Evolutionary conservation across 352 stramenopile genomes (phyloP), one percentile per base, ranked within the genome.

Genomic region (Pythium angustatum): DNA sequence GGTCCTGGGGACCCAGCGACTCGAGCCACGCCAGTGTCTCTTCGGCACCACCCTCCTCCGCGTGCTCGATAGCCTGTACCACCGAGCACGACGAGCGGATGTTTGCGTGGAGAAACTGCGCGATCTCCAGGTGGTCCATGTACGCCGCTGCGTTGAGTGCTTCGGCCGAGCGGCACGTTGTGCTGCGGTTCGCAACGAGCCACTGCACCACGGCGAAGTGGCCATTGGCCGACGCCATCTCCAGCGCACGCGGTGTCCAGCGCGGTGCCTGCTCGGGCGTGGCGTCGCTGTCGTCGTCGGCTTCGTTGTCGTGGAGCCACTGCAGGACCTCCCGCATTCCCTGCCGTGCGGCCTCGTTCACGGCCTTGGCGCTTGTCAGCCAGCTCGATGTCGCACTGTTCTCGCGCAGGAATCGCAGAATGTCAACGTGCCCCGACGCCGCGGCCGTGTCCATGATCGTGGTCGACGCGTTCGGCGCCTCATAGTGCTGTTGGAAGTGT

Each of bases 81-180:
- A 90, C 59, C 6, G 68, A 75, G 63, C 81, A 90, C 55, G 66
- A 82, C 10, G 66, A 53, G 41, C 76, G 79, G 26, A 82, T 61
- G 36, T 78, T 53, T 10, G 63, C 40, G 61, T 83, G 78, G 6
- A 90, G 68, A 28, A 83, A 85, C 56, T 78, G 77, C 21, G 61
- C 76, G 41, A 90, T 63, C 41, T 83, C 77, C 24, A 88, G 21
- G 60, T 90, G 79, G 59, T 90, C 81, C 81, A 90, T 90, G 67
- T 90, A 90, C 58, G 69, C 73, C 1, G 81, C 81, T 8, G 79
- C 79, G 53, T 88, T 90, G 53, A 90, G 78, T 12, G 77, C 79
- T 28, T 90, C 81, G 38, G 77, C 68, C 31, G 69, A 76, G 56
- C 66, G 60, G 69, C 76, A 87, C 34, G 77, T 73, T 51, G 75